Conservation (phyloP, 2,329 filamentous ascomycete species). For the Aspergillus persii region DNA sequence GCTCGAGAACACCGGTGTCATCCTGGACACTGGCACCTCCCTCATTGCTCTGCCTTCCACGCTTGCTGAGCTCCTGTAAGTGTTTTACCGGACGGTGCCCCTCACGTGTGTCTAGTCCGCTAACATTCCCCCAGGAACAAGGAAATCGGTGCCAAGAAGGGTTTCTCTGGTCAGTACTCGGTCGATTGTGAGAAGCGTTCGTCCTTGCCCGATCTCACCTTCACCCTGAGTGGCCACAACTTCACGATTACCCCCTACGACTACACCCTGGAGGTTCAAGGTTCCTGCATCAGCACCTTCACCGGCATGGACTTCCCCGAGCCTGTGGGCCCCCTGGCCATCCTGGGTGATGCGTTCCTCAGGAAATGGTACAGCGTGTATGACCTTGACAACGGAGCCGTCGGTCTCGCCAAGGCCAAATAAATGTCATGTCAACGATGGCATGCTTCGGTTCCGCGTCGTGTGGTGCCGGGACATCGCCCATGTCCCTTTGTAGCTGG, state of each 20-base stretch:
- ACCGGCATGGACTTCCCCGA: slow-evolving; percentile 92
- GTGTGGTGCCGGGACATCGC: not conserved
- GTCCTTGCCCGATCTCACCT: slow-evolving; percentile 83
- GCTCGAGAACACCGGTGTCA: slow-evolving; percentile 90
- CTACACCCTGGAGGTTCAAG: slow-evolving; percentile 94
- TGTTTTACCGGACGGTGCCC: slow-evolving; percentile 12
- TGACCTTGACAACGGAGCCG: slow-evolving; percentile 82
- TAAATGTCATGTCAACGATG: slow-evolving; percentile 4
- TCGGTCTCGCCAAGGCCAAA: slow-evolving; percentile 86
- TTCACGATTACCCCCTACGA: slow-evolving; percentile 87
- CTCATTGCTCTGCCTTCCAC: slow-evolving; percentile 90
- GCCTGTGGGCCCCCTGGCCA: slow-evolving; percentile 86
- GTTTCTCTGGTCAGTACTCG: slow-evolving; percentile 94
- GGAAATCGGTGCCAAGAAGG: slow-evolving; percentile 97
- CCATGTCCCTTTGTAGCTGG: not conserved
- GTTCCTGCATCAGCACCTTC: slow-evolving; percentile 95
- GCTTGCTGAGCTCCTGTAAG: slow-evolving; percentile 82
- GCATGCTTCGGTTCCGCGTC: not conserved
- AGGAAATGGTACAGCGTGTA: slow-evolving; percentile 79
- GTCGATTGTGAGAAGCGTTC: slow-evolving; percentile 84
- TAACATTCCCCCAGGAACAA: slow-evolving; percentile 61
- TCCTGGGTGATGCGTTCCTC: slow-evolving; percentile 71
- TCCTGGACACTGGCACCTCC: slow-evolving; percentile 97
- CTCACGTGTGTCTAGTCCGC: not conserved
- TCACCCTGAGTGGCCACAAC: slow-evolving; percentile 85